Evolutionary conservation across 2,329 filamentous ascomycete species (phyloP), one percentile per base, ranked within the genome.

Genomic region (Phialophora macrospora): DNA sequence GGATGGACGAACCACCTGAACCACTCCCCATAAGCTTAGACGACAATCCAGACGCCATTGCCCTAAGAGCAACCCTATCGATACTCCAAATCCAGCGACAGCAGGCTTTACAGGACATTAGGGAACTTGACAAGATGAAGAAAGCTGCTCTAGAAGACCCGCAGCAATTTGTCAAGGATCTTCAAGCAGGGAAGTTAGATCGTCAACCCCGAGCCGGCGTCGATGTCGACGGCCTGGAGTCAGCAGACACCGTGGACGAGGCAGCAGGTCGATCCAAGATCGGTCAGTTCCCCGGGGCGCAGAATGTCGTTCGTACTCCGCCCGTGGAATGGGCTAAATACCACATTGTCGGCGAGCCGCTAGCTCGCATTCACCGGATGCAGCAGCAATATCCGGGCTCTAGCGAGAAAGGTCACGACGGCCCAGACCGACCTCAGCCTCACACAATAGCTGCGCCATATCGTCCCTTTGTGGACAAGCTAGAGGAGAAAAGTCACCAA

Each of bases 291-390:
- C 93, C 93, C 0, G 85, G 84, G 14, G 87, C 91, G 6, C 94
- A 97, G 77, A 90, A 90, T 71, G 82, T 98, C 0, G 89, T 96
- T 28, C 88, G 93, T 48, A 92, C 89, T 79, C 94, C 94, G 8
- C 90, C 92, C 8, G 89, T 98, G 74, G 97, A 97, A 80, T 98
- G 94, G 94, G 87, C 88, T 12, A 93, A 97, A 75, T 98, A 98
- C 77, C 91, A 92, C 72, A 84, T 97, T n/a, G 88, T 95, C 2
- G 93, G 92, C 56, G 89, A 91, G 66, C 87, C 91, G 1, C 82
- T 97, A 41, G 92, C 97, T 77, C 90, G 88, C 75, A 82, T 97
- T 69, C 93, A 97, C 76, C 85, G 87, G 58, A 91, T 96, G 74
- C 93, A 97, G 78, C 80, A 88, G 60, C 79, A 81, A 56, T 84